Evolutionary conservation across 208 protist genomes (phyloP).

Genomic region (Porcisia hertigi): DNA sequence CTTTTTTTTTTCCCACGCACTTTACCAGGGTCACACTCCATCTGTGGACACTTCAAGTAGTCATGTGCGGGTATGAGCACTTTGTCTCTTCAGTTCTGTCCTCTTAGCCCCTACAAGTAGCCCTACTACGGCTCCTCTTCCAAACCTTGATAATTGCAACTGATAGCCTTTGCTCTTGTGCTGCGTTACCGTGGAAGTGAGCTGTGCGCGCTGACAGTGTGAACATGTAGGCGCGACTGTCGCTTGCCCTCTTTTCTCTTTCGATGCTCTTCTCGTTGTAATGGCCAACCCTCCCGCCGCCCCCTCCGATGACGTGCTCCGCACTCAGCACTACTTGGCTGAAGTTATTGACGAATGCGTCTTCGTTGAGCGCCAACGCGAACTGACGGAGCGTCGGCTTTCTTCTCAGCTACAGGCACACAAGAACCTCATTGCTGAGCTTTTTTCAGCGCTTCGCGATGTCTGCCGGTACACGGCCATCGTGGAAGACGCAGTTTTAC

Average conservation of each 20-base stretch:
- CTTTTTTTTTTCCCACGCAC: neutral
- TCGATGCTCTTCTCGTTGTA: neutral
- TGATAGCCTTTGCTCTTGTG: neutral
- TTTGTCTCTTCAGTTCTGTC: neutral
- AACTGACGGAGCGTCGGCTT: conserved; percentile 39
- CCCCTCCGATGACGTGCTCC: conserved; percentile 25
- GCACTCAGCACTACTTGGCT: conserved; percentile 46
- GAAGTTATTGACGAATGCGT: conserved; percentile 84
- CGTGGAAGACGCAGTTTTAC: conserved; percentile 19
- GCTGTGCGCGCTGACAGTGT: neutral
- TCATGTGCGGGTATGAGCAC: neutral
- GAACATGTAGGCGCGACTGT: neutral
- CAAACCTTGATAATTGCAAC: neutral
- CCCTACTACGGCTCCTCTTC: too few species aligned
- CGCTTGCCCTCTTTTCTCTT: neutral
- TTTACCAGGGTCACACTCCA: neutral
- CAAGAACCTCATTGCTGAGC: conserved; percentile 20
- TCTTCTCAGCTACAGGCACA: conserved; percentile 31
- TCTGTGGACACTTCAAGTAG: neutral
- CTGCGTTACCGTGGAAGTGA: too few species aligned
- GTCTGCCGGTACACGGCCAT: conserved; percentile 21
- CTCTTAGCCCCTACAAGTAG: neutral
- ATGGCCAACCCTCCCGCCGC: conserved; percentile 2
- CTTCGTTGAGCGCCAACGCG: conserved; percentile 67
- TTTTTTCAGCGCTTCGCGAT: conserved; percentile 19